Evolutionary conservation across 2,329 filamentous ascomycete species (phyloP).

Genomic region (Aspergillus aculeatinus): DNA sequence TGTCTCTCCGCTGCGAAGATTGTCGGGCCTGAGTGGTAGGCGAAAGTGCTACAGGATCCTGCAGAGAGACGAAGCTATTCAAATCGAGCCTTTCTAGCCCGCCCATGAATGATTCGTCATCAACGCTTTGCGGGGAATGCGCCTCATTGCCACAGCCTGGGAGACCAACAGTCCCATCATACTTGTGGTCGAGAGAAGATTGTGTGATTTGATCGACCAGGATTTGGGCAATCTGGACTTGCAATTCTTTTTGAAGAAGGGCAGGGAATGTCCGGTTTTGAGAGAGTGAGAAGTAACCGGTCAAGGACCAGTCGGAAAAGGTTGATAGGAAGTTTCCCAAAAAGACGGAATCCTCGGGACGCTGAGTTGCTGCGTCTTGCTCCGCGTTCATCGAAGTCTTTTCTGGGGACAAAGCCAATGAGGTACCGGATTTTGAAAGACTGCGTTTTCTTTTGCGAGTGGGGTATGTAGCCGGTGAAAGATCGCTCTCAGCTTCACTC

Average conservation of each 20-base stretch:
- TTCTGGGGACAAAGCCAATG: constrained; percentile 31
- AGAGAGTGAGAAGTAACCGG: constrained; percentile 40
- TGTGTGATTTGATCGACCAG: constrained; percentile 46
- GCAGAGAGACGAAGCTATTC: constrained; percentile 36
- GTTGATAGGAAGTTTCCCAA: constrained; percentile 41
- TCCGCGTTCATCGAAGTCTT: constrained; percentile 23
- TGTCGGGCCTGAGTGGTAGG: constrained; percentile 19
- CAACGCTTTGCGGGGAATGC: constrained; percentile 26
- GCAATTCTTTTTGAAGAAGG: constrained; percentile 35
- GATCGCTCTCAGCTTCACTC: constrained; percentile 21
- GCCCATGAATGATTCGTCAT: constrained; percentile 30
- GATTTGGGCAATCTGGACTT: constrained; percentile 42
- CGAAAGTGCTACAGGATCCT: constrained; percentile 24
- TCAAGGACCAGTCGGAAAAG: constrained; percentile 41
- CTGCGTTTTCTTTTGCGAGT: constrained; percentile 38
- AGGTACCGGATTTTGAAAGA: constrained; percentile 31
- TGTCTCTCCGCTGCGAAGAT: constrained; percentile 28
- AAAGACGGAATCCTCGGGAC: constrained; percentile 36
- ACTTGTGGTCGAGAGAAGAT: constrained; percentile 41
- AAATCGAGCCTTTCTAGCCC: constrained; percentile 37
- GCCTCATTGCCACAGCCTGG: constrained; percentile 30
- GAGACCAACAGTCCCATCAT: constrained; percentile 28
- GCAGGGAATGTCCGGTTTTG: constrained; percentile 33
- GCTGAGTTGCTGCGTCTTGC: constrained; percentile 18
- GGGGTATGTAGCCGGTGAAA: constrained; percentile 20